Conservation (phyloP, 176 grass and related monocot genomes). For the Elymus sibiricus region DNA sequence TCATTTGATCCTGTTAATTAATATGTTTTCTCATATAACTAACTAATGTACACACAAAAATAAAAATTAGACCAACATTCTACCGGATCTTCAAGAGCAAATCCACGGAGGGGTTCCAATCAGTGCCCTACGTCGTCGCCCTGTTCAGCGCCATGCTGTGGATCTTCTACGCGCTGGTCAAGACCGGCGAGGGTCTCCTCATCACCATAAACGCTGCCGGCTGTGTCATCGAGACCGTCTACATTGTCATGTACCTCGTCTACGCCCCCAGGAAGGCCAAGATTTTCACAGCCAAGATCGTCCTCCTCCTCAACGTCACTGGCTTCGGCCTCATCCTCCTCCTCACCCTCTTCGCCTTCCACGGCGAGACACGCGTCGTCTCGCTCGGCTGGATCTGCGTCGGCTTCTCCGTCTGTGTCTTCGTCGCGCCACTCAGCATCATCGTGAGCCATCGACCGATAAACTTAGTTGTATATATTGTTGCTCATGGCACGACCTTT, state of each 20-base stretch:
- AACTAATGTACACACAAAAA: background rate
- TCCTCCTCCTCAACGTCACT: constrained; percentile 49
- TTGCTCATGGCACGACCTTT: no score
- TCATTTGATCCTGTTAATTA: background rate
- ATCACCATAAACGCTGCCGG: constrained; percentile 73
- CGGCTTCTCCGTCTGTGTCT: constrained; percentile 65
- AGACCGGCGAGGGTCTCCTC: constrained; percentile 47
- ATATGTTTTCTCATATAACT: background rate
- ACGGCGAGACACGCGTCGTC: constrained; percentile 21
- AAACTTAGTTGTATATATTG: no score
- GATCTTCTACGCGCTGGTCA: constrained; percentile 80
- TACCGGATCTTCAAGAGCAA: constrained; percentile 63
- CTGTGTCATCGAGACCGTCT: constrained; percentile 66
- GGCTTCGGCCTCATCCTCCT: constrained; percentile 55
- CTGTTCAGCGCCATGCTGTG: constrained; percentile 76
- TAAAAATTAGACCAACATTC: constrained; percentile 59
- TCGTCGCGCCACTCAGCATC: constrained; percentile 71
- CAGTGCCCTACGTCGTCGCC: constrained; percentile 75
- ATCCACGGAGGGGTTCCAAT: constrained; percentile 73
- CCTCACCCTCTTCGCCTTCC: constrained; percentile 37
- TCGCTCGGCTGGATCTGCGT: constrained; percentile 76
- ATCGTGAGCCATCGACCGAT: constrained; percentile 40
- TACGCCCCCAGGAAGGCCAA: constrained; percentile 54
- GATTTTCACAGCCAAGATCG: constrained; percentile 56
- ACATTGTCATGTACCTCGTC: constrained; percentile 61